Evolutionary conservation across 1,284 basidiomycete species (phyloP).

Genomic region (Bondarzewia mesenterica): DNA sequence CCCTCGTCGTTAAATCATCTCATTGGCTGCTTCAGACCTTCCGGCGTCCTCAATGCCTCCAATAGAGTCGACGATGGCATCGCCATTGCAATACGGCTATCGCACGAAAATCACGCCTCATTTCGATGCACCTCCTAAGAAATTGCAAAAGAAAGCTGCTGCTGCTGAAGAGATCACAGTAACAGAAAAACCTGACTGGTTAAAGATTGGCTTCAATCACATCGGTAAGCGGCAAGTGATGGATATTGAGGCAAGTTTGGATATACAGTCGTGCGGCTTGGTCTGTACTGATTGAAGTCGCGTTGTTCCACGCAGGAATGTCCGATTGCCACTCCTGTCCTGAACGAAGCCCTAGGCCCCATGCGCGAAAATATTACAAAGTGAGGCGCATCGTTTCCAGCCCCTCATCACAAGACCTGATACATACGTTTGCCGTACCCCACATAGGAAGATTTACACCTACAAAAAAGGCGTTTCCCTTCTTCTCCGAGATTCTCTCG

Average conservation of each 20-base stretch:
- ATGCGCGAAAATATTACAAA: constrained; percentile 64
- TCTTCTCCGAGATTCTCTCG: constrained; percentile 83
- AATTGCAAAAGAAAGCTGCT: constrained; percentile 26
- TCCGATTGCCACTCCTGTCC: constrained; percentile 79
- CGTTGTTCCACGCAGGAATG: constrained; percentile 57
- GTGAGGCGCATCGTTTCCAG: constrained; percentile 34
- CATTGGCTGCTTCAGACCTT: constrained; percentile 36
- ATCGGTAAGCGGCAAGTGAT: constrained; percentile 72
- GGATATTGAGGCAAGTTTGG: constrained; percentile 80
- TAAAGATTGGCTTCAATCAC: constrained; percentile 88
- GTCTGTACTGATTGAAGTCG: not conserved
- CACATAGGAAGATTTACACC: constrained; percentile 60
- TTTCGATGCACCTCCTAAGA: constrained; percentile 76
- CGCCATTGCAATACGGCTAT: constrained; percentile 86
- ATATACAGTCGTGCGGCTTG: not conserved
- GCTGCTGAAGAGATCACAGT: constrained; percentile 17
- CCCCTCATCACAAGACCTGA: not conserved
- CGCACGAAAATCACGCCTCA: constrained; percentile 98
- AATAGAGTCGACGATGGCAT: constrained; percentile 74
- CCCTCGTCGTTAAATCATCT: not conserved
- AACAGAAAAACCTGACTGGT: constrained; percentile 43
- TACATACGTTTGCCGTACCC: not conserved
- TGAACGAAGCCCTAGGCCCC: constrained; percentile 64
- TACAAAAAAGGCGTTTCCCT: constrained; percentile 91
- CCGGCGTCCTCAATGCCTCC: constrained; percentile 50